A percentile compares a stretch with the other conserved stretches of the same genome.
These are phyloP conservation scores for Fusarium brevicatenulatum DNA, from an alignment of 2,329 filamentous ascomycete genomes.

Conservation along the genomic window DNA sequence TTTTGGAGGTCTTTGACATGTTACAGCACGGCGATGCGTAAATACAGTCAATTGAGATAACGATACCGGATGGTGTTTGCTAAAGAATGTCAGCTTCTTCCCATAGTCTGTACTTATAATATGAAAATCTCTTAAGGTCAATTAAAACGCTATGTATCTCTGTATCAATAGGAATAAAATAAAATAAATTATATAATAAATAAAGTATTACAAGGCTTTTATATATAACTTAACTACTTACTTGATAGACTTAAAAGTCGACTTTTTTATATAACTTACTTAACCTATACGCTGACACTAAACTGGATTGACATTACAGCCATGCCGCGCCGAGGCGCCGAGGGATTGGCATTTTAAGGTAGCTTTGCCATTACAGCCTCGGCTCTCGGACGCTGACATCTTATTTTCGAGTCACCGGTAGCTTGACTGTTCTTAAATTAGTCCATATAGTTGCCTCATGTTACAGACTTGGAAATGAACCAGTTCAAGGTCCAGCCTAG, in stretches of 20 bases:
- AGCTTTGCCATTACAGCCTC: neutral
- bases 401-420: neutral
- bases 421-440: neutral
- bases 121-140: no score
- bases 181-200: no score
- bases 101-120: no score
- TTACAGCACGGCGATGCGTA: fast-evolving
- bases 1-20: fast-evolving
- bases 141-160: no score
- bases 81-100: no score
- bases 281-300: neutral
- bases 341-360: neutral
- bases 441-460: fast-evolving
- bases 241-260: no score
- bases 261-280: neutral
- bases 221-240: no score
- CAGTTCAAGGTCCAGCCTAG: fast-evolving
- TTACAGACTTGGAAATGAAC: neutral
- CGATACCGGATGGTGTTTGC: no score
- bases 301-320: neutral
- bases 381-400: neutral
- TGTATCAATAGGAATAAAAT: no score
- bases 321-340: neutral
- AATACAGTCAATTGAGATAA: no score
- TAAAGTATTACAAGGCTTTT: no score